Conservation (phyloP, 75 land plant genomes). For the Pinus tabuliformis region DNA sequence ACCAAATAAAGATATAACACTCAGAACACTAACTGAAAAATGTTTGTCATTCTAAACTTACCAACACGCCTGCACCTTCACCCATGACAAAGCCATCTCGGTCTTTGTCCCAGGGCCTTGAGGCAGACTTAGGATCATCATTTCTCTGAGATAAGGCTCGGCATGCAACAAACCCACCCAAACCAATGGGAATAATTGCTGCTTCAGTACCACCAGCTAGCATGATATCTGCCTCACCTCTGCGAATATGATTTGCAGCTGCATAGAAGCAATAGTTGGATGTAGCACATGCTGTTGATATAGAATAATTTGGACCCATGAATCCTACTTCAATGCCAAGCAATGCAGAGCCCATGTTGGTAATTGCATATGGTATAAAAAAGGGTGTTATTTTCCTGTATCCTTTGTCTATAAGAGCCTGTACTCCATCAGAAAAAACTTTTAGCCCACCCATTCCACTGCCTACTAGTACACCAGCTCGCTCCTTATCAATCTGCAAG, state of each 20-base stretch:
- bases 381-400: constrained; percentile 74
- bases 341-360: constrained; percentile 85
- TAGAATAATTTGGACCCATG: constrained; percentile 90
- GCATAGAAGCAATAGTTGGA: constrained; percentile 83
- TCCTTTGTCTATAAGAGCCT: constrained; percentile 69
- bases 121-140: constrained; percentile 77
- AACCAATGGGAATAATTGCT: constrained; percentile 69
- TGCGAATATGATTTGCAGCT: constrained; percentile 80
- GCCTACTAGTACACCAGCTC: constrained; percentile 84
- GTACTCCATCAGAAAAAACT: constrained; percentile 79
- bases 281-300: constrained; percentile 86
- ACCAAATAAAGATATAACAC: neutral
- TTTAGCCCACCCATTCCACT: constrained; percentile 86
- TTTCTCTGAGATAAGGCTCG: constrained; percentile 78
- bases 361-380: constrained; percentile 83
- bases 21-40: neutral
- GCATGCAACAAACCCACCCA: constrained; percentile 84
- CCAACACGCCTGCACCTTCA: constrained; percentile 85
- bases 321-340: constrained; percentile 80
- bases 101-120: constrained; percentile 87
- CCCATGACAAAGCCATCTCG: constrained; percentile 93
- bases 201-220: constrained; percentile 87
- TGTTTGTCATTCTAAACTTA: constrained; percentile 22
- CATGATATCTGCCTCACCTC: constrained; percentile 87
- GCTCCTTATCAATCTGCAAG: constrained; percentile 69